These are phyloP conservation scores for Emergomyces pasteurianus DNA, from an alignment of 2,329 filamentous ascomycete genomes.

Conservation along the genomic window DNA sequence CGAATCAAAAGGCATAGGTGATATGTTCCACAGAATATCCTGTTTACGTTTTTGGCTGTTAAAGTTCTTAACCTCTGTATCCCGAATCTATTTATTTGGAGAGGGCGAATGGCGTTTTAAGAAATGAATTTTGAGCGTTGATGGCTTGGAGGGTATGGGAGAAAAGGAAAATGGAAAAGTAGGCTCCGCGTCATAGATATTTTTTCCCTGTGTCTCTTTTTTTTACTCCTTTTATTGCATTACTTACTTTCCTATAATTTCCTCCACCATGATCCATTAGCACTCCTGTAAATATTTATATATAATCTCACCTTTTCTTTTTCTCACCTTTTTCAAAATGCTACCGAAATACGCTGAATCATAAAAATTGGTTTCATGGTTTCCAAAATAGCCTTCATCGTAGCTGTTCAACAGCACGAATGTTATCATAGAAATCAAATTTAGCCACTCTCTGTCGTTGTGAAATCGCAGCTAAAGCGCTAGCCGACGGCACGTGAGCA, in stretches of 20 bases:
- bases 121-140: background rate
- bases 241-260: background rate
- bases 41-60: background rate
- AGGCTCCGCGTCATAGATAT: background rate
- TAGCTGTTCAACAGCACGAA: background rate
- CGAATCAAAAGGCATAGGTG: conserved; percentile 23
- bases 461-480: too few relatives aligned
- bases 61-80: background rate
- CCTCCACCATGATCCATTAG: background rate
- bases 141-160: background rate
- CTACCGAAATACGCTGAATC: background rate
- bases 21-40: conserved; percentile 1
- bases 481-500: background rate
- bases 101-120: background rate
- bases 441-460: too few relatives aligned
- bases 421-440: background rate
- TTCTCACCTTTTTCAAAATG: background rate
- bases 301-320: background rate
- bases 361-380: background rate
- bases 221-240: background rate
- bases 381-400: background rate
- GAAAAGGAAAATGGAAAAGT: background rate
- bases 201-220: background rate
- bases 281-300: background rate
- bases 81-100: background rate